phyloP scores from a whole-genome alignment of 257 asterid genomes.

The Prunella vulgaris region DNA sequence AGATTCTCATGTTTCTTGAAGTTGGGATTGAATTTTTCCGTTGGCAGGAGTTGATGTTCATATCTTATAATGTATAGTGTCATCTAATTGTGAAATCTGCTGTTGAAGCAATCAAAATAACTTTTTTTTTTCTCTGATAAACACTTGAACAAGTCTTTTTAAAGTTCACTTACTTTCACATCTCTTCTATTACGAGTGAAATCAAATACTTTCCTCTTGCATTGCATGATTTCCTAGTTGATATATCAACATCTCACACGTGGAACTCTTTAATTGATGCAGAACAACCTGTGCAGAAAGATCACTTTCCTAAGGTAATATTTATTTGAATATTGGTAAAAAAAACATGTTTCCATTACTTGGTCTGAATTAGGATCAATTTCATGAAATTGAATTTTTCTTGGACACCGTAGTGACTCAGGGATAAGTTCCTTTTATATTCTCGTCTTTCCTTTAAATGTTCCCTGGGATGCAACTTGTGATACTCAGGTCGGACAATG shows the following conservation, averaged over 20 bases:
- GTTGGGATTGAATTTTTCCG: constrained; percentile 2
- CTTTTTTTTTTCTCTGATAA: background rate
- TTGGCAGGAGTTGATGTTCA: background rate
- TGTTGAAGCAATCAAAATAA: background rate
- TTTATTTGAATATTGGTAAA: constrained; percentile 12
- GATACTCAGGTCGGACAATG: background rate
- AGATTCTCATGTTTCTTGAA: constrained; percentile 17
- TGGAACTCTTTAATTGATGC: constrained; percentile 27
- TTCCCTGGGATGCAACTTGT: background rate
- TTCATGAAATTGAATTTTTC: background rate
- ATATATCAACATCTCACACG: constrained; percentile 20
- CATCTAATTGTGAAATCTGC: background rate
- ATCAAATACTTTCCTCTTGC: constrained; percentile 12
- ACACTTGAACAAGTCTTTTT: background rate
- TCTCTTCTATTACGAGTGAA: background rate
- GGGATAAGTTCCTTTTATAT: constrained; percentile 6
- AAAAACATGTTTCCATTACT: background rate
- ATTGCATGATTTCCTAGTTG: constrained; percentile 9
- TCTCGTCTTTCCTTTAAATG: background rate
- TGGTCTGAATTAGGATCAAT: background rate
- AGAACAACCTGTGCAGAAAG: constrained; percentile 48
- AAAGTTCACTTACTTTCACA: background rate
- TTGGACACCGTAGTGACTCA: background rate
- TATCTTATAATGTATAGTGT: background rate
- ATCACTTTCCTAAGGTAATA: constrained; percentile 42